Conservation (phyloP, 345 rosid genomes). For the Aquilaria malaccensis region DNA sequence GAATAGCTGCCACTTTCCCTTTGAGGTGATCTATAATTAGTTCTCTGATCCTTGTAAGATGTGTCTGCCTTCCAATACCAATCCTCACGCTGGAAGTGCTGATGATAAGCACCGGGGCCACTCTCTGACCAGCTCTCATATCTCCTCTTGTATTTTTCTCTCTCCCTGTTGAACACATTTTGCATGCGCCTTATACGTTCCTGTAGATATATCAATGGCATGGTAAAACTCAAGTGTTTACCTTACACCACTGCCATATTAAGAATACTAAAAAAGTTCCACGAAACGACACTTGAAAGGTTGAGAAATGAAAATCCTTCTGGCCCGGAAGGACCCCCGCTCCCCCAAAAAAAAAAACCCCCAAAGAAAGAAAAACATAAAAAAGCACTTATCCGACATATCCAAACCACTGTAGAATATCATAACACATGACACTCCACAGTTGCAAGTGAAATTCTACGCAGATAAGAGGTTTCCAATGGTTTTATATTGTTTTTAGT, state of each 20-base stretch:
- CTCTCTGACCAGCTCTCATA: constrained; percentile 72
- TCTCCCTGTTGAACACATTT: constrained; percentile 89
- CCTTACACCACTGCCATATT: no score
- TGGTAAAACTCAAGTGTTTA: no score
- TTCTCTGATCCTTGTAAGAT: constrained; percentile 55
- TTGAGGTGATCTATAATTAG: constrained; percentile 51
- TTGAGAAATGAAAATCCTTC: no score
- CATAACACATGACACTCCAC: no score
- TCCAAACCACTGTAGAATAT: no score
- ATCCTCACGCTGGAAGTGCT: constrained; percentile 89
- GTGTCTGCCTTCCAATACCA: constrained; percentile 94
- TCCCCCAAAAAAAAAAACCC: no score
- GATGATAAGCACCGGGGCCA: constrained; percentile 62
- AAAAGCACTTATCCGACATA: no score
- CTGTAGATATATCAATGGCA: constrained; percentile 26
- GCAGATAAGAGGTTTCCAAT: no score
- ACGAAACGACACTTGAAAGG: no score
- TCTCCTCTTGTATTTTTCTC: constrained; percentile 60
- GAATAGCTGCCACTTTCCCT: constrained; percentile 49
- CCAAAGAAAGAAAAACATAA: not conserved
- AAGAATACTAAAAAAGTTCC: no score
- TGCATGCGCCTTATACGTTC: constrained; percentile 98
- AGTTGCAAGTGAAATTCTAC: no score
- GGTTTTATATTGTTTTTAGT: no score
- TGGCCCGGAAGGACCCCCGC: not conserved